Evolutionary conservation across 352 stramenopile species (phyloP).

Genomic region (Phytophthora pinifolia): DNA sequence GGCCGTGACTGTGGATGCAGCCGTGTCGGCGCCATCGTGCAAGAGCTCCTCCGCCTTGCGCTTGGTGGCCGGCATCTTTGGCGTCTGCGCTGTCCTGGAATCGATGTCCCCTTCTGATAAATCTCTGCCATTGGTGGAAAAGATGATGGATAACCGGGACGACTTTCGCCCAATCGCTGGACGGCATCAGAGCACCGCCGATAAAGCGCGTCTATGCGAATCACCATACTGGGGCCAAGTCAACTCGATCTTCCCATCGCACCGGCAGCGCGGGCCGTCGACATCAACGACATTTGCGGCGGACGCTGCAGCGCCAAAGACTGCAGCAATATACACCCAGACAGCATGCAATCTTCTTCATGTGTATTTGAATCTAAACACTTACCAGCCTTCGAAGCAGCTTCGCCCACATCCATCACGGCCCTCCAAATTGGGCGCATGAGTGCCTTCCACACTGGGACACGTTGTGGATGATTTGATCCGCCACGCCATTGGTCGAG

Average conservation of each 20-base stretch:
- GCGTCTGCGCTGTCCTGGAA: conserved; percentile 8
- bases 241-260: conserved; percentile 24
- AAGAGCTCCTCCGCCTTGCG: conserved; percentile 39
- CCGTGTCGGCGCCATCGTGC: conserved; percentile 6
- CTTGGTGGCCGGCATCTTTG: conserved; percentile 37
- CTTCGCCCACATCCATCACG: conserved; percentile 19
- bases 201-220: conserved; percentile 12
- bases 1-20: not conserved
- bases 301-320: no score
- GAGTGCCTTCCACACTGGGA: conserved; percentile 4
- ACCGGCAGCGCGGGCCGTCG: not conserved
- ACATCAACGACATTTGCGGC: not conserved
- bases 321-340: no score
- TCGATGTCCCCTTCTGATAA: conserved; percentile 1
- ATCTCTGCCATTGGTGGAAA: conserved; percentile 19
- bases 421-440: conserved; percentile 2
- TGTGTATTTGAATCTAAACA: no score
- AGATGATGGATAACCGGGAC: conserved; percentile 21
- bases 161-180: conserved; percentile 18
- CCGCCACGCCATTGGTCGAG: conserved; percentile 28
- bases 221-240: conserved; percentile 16
- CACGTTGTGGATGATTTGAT: conserved; percentile 26
- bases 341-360: no score
- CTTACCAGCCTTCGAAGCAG: no score
- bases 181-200: not conserved